Base-by-base conservation (phyloP, 176 grass and related monocot genomes). In the Aegilops umbellulata region DNA sequence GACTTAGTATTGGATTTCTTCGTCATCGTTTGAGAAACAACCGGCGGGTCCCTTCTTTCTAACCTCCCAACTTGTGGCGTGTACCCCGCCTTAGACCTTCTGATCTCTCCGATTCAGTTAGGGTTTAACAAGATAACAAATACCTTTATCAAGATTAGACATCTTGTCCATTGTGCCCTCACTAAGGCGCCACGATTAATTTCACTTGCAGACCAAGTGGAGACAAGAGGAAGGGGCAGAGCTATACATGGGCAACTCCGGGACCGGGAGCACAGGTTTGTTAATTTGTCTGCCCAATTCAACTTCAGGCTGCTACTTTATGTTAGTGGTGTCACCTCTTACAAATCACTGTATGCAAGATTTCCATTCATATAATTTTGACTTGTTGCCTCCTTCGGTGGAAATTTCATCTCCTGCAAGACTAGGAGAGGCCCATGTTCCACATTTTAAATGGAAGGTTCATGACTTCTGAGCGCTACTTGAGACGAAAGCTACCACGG, bases 381-480 rank as follows among this genome's bases (percentile, higher is more conserved):
- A 47, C 3, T 15, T 47, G 44, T 15, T 47, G 44, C 44, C 44
- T 47, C 13, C 44, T 47, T 47, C 12, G 44, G 13, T 47, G 44
- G 44, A 15, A 47, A 47, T 78, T 78, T 69, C 80, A 88, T 72
- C 86, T 10, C 19, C 13, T 22, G 10, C 22, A 3, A 8, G 19
- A 13, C 20, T 25, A 15, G 25, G 5, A 35, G 77, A 83, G 62
- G 15, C 62, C 1, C 24, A 70, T 35, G 32, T 60, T 77, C 86
- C 86, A 60, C 11, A 36, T 87, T 75, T 82, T 3, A 19, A 76
- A 42, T 88, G 70, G 86, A 88, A 32, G 80, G 17, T 88, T 46
- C 75, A 77, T 82, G 86, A 64, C 13, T 88, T 88, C 72, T 88
- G 80, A 13, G 19, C 80, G 7, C 71, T 88, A 58, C 19, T 88